Percentiles rank a stretch among this genome's conserved stretches.
Evolutionary conservation across 805 yeast species (phyloP).

Genomic region (Saturnispora sekii): DNA sequence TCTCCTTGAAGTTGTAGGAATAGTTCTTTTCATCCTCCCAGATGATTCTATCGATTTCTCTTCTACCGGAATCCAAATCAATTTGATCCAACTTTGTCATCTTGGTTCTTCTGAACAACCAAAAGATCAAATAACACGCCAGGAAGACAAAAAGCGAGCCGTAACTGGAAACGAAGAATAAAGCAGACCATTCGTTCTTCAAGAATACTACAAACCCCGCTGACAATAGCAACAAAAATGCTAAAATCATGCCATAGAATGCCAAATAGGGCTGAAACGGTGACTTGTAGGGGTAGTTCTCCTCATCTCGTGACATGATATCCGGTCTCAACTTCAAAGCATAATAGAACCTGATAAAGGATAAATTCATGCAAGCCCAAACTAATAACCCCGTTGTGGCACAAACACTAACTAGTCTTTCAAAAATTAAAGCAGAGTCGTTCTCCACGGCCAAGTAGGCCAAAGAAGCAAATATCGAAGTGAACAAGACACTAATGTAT

Average conservation of each 20-base stretch:
- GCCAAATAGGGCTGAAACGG: constrained; percentile 49
- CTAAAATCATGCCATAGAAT: constrained; percentile 36
- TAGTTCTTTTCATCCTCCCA: constrained; percentile 64
- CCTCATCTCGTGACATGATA: constrained; percentile 43
- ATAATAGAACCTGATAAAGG: constrained; percentile 44
- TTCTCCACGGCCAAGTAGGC: constrained; percentile 52
- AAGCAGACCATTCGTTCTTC: constrained; percentile 37
- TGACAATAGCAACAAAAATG: constrained; percentile 32
- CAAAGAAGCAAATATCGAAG: constrained; percentile 51
- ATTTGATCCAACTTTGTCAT: constrained; percentile 61
- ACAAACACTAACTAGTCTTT: constrained; percentile 54
- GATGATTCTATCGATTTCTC: constrained; percentile 69
- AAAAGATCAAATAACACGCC: constrained; percentile 39
- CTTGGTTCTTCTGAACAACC: constrained; percentile 50
- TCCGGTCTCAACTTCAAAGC: constrained; percentile 48
- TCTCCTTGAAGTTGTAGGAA: constrained; percentile 25
- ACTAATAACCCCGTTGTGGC: constrained; percentile 70
- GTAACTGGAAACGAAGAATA: constrained; percentile 44
- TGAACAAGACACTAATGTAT: constrained; percentile 53
- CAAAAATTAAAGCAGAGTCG: constrained; percentile 53
- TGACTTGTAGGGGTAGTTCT: constrained; percentile 45
- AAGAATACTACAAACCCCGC: constrained; percentile 47
- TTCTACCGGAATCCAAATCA: constrained; percentile 75
- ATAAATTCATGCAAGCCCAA: constrained; percentile 62
- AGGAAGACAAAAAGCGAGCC: constrained; percentile 40